Evolutionary conservation across 441 rosid genomes (phyloP).

Genomic region (Omphalea diandra): DNA sequence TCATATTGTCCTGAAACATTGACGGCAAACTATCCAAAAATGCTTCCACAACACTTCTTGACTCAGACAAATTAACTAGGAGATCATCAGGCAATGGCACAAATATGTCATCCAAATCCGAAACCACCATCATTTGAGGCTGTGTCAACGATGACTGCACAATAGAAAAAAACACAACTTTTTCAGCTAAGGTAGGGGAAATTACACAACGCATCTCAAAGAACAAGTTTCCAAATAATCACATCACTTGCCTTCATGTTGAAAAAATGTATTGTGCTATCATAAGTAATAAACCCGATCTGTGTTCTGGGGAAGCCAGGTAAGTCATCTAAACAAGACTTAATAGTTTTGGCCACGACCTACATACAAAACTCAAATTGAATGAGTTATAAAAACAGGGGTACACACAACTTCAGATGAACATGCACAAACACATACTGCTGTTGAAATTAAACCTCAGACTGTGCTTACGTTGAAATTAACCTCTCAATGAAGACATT

Average conservation of each 20-base stretch:
- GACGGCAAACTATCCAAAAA: conserved; percentile 91
- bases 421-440: background rate
- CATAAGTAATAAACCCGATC: conserved; percentile 96
- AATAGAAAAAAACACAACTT: conserved; percentile 24
- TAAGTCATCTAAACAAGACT: conserved; percentile 89
- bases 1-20: conserved; percentile 90
- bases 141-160: conserved; percentile 95
- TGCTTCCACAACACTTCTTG: conserved; percentile 85
- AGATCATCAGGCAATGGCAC: conserved; percentile 97
- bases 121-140: conserved; percentile 99
- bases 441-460: background rate
- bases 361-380: conserved; percentile 21
- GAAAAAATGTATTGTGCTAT: conserved; percentile 97
- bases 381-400: background rate
- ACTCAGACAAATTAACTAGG: conserved; percentile 97
- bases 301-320: conserved; percentile 98
- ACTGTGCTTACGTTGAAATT: background rate
- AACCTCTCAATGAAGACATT: background rate
- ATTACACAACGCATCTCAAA: conserved; percentile 11
- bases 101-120: conserved; percentile 95
- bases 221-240: conserved; percentile 19
- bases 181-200: background rate
- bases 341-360: conserved; percentile 94
- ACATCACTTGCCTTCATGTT: conserved; percentile 84
- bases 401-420: background rate